A percentile compares a stretch with the other conserved stretches of the same genome.
These are phyloP conservation scores for Capsicum chinense DNA, from an alignment of 257 asterid species.

Conservation along the genomic window DNA sequence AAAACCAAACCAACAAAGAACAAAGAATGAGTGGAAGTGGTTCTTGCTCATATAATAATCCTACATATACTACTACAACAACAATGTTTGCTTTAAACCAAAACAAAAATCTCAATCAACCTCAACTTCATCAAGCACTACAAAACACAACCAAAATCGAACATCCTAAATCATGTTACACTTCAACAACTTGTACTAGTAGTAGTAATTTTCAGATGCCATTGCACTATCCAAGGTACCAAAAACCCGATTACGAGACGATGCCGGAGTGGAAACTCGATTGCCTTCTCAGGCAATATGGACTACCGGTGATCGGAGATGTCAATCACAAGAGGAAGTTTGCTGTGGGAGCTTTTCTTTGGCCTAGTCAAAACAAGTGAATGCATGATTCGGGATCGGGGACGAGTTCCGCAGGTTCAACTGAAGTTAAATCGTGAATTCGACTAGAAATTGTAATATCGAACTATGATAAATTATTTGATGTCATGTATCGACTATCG, in stretches of 20 bases:
- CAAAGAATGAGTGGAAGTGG: constrained; percentile 6
- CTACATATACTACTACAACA: background rate
- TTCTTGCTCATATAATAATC: background rate
- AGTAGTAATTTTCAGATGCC: constrained; percentile 24
- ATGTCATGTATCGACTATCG: background rate
- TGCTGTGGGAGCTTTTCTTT: constrained; percentile 45
- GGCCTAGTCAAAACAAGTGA: constrained; percentile 32
- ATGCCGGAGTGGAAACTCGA: constrained; percentile 41
- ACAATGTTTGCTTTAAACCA: background rate
- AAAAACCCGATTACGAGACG: constrained; percentile 36
- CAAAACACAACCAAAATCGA: background rate
- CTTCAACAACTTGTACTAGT: constrained; percentile 26
- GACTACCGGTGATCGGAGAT: constrained; percentile 34
- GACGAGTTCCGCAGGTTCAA: background rate
- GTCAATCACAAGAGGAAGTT: constrained; percentile 37
- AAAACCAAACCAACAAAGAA: background rate
- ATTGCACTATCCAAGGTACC: constrained; percentile 31
- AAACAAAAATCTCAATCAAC: background rate
- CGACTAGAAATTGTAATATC: background rate
- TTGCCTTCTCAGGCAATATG: constrained; percentile 37
- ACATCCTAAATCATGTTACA: background rate
- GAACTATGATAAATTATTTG: background rate
- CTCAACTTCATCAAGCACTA: background rate
- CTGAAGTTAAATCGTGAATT: background rate
- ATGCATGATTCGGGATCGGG: background rate